These are phyloP conservation scores for Xanthoconium purpureum DNA, from an alignment of 768 basidiomycete species.

Conservation along the genomic window DNA sequence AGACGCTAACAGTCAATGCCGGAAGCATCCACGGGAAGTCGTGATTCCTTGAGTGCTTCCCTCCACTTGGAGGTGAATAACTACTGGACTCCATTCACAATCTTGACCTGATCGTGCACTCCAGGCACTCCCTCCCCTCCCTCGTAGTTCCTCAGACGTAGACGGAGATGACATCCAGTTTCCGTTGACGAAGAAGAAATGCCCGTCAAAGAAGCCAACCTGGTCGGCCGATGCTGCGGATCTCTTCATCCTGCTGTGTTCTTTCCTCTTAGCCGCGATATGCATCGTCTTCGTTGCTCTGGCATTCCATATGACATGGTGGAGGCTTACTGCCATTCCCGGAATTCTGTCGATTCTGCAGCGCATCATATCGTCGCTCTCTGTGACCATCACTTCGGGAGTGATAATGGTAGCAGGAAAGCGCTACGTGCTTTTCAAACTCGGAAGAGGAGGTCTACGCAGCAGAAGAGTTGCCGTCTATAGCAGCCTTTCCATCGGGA, in stretches of 20 bases:
- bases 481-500: conserved; percentile 8
- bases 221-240: conserved; percentile 7
- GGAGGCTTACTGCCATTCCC: too few species aligned
- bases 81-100: background rate
- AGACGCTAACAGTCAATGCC: background rate
- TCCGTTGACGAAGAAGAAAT: background rate
- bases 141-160: background rate
- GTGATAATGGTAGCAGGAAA: conserved; percentile 14
- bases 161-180: background rate
- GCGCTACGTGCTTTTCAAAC: conserved; percentile 16
- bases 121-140: background rate
- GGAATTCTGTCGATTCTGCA: conserved; percentile 4
- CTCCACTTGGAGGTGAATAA: background rate
- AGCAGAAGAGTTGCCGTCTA: conserved; percentile 15
- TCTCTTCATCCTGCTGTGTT: conserved; percentile 4
- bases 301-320: background rate
- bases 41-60: background rate
- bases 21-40: background rate
- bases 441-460: conserved; percentile 8
- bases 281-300: conserved; percentile 8
- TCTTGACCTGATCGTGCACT: background rate
- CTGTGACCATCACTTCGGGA: conserved; percentile 10
- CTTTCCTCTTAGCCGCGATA: background rate
- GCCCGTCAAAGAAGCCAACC: background rate
- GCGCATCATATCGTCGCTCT: conserved; percentile 9